phyloP scores from a whole-genome alignment of 805 yeast species.

The Candida quercuum region DNA sequence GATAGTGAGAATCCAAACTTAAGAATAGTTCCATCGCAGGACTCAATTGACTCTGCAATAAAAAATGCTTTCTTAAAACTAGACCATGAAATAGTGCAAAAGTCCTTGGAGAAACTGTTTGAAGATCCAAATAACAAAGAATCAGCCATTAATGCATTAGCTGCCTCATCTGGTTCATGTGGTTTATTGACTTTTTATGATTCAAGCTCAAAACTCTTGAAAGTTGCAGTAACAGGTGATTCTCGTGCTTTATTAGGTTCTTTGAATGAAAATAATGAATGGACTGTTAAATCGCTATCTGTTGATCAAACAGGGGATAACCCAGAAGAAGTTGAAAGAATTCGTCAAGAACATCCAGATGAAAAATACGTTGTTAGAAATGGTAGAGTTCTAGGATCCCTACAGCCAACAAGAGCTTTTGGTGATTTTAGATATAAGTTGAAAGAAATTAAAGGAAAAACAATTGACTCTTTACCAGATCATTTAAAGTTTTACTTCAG shows the following conservation, averaged over 20 bases:
- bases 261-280: constrained; percentile 53
- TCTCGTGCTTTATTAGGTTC: constrained; percentile 88
- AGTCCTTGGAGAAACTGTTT: constrained; percentile 64
- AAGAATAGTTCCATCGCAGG: constrained; percentile 60
- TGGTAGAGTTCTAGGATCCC: constrained; percentile 87
- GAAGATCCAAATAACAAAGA: constrained; percentile 56
- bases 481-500: constrained; percentile 80
- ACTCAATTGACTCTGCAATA: constrained; percentile 73
- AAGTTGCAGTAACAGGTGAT: constrained; percentile 95
- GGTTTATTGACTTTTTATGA: constrained; percentile 86
- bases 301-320: constrained; percentile 94
- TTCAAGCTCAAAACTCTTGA: constrained; percentile 59
- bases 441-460: constrained; percentile 43
- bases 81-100: constrained; percentile 82
- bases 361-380: constrained; percentile 71
- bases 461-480: constrained; percentile 57
- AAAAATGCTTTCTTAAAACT: constrained; percentile 73
- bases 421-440: constrained; percentile 95
- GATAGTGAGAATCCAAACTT: constrained; percentile 39
- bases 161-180: constrained; percentile 95
- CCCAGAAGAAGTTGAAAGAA: constrained; percentile 77
- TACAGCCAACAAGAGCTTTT: constrained; percentile 95
- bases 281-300: constrained; percentile 86
- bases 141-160: constrained; percentile 61
- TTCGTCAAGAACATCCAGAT: constrained; percentile 84